These are phyloP conservation scores for Acanthamoeba rhysodes DNA, from an alignment of 208 protist genomes.

Conservation along the genomic window DNA sequence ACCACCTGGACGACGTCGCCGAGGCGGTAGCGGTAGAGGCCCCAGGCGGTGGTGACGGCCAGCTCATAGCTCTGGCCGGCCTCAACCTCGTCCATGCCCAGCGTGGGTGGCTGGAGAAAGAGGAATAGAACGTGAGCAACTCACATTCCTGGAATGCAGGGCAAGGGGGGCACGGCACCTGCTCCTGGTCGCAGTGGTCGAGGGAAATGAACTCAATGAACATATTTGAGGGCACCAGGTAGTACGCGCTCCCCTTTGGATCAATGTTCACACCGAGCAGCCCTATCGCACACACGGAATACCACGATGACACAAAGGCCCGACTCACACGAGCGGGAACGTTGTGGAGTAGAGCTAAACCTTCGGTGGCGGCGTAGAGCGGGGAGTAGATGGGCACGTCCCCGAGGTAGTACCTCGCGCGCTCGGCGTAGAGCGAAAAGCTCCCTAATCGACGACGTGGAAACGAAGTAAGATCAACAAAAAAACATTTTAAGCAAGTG, in stretches of 20 bases:
- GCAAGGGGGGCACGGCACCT: not conserved
- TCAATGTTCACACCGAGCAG: not conserved
- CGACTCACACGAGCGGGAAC: no score
- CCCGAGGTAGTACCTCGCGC: not conserved
- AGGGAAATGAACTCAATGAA: not conserved
- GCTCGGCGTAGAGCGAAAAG: not conserved
- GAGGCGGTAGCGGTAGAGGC: not conserved
- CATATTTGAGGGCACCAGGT: not conserved
- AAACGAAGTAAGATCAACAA: no score
- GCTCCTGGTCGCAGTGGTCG: not conserved
- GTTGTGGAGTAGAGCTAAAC: not conserved
- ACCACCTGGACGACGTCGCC: not conserved
- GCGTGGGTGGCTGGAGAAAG: not conserved
- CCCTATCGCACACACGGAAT: not conserved
- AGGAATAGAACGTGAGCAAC: not conserved
- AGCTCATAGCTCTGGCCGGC: not conserved
- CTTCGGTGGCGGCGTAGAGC: not conserved
- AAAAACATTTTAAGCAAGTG: no score
- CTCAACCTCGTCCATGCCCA: not conserved
- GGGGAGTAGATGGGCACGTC: not conserved
- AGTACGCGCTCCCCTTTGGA: not conserved
- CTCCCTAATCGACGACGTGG: not conserved
- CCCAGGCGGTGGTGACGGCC: not conserved
- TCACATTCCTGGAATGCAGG: no score
- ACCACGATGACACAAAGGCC: no score